Conservation (phyloP, 2,329 filamentous ascomycete genomes). For the Huntiella moniliformis region DNA sequence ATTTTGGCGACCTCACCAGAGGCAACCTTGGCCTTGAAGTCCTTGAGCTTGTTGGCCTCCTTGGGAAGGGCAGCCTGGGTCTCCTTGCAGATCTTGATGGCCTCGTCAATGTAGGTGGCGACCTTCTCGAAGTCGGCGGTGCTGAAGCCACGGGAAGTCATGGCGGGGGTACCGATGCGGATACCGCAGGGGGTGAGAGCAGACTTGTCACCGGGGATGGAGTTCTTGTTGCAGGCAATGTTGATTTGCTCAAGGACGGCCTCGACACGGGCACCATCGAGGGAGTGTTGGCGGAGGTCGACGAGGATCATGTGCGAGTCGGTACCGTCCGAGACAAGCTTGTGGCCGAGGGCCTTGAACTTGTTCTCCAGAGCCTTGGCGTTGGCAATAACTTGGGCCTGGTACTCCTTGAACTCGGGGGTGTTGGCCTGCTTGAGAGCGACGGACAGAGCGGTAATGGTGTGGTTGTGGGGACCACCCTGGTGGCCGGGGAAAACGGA, state of each 20-base stretch:
- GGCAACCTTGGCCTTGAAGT: conserved; percentile 89
- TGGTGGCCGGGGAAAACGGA: conserved; percentile 98
- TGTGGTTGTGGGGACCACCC: conserved; percentile 96
- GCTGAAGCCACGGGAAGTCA: conserved; percentile 89
- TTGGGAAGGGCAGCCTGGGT: conserved; percentile 74
- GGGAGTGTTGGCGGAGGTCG: conserved; percentile 71
- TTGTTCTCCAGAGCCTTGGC: conserved; percentile 65
- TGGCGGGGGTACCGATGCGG: conserved; percentile 86
- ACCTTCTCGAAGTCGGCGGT: conserved; percentile 76
- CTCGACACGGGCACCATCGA: conserved; percentile 82
- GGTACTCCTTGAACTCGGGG: conserved; percentile 81
- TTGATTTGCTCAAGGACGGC: conserved; percentile 79
- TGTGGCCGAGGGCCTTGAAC: conserved; percentile 60
- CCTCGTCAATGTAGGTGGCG: conserved; percentile 70
- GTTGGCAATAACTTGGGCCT: conserved; percentile 76
- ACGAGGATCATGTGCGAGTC: conserved; percentile 93
- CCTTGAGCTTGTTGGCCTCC: conserved; percentile 98
- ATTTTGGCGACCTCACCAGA: conserved; percentile 64
- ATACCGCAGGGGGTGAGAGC: conserved; percentile 85
- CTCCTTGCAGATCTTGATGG: conserved; percentile 78
- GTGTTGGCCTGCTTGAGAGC: conserved; percentile 85
- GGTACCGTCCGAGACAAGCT: conserved; percentile 80
- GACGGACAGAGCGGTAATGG: conserved; percentile 86
- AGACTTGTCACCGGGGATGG: conserved; percentile 84
- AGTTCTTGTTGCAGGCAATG: conserved; percentile 98